Evolutionary conservation across 441 rosid genomes (phyloP).

Genomic region (Adansonia gregorii): DNA sequence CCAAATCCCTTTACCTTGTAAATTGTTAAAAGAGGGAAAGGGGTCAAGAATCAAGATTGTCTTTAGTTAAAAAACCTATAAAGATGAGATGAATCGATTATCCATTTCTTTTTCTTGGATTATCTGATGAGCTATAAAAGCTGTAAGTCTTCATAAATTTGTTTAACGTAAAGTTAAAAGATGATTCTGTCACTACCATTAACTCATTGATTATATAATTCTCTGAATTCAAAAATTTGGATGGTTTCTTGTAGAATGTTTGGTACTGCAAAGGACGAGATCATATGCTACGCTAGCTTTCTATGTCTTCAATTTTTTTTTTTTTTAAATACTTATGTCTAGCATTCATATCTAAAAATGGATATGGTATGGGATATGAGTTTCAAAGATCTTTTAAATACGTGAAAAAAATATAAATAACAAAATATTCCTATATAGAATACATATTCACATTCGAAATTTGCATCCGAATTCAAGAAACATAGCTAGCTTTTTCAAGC

Average conservation of each 20-base stretch:
- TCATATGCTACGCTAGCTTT: too few relatives aligned
- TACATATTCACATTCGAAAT: too few relatives aligned
- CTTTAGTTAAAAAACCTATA: slow-evolving; percentile 19
- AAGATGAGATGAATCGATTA: slow-evolving; percentile 3
- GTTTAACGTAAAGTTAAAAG: neutral
- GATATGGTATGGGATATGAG: too few relatives aligned
- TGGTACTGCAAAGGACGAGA: neutral
- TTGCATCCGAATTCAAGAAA: too few relatives aligned
- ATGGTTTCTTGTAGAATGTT: slow-evolving; percentile 13
- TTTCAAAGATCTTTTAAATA: too few relatives aligned
- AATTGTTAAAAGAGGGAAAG: slow-evolving; percentile 21
- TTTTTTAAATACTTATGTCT: too few relatives aligned
- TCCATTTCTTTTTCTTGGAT: neutral
- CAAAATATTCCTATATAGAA: too few relatives aligned
- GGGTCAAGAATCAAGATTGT: slow-evolving; percentile 15
- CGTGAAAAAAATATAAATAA: too few relatives aligned
- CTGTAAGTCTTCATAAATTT: neutral
- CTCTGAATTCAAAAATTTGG: neutral
- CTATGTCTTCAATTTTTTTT: too few relatives aligned
- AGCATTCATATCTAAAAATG: too few relatives aligned
- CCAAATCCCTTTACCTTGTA: slow-evolving; percentile 63
- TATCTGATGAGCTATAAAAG: neutral
- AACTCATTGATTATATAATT: neutral
- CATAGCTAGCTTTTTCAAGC: neutral
- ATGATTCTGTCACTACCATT: neutral